phyloP scores from a whole-genome alignment of 768 basidiomycete species.

The Russula compacta region DNA sequence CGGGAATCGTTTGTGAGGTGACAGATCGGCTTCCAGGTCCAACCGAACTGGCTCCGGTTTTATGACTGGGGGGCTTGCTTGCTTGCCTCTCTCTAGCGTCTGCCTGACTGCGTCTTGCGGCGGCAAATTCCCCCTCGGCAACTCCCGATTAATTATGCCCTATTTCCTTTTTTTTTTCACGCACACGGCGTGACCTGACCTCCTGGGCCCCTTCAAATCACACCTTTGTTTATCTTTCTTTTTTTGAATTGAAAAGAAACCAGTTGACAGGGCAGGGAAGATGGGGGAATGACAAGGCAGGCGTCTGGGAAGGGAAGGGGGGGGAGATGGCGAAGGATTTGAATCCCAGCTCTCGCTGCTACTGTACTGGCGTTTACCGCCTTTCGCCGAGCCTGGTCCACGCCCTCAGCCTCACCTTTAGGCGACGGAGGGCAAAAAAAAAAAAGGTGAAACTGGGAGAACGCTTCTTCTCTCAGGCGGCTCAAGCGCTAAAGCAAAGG shows the following conservation, averaged over 20 bases:
- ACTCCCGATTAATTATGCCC: neutral
- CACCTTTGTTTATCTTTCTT: too few species aligned
- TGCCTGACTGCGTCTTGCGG: too few species aligned
- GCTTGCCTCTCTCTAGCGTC: too few species aligned
- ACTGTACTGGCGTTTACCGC: neutral
- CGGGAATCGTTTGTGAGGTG: neutral
- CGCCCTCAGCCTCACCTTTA: neutral
- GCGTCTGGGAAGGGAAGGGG: too few species aligned
- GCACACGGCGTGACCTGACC: neutral
- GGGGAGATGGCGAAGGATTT: too few species aligned
- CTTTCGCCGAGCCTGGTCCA: neutral
- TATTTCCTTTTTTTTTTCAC: too few species aligned
- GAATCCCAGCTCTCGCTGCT: neutral
- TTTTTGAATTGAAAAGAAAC: too few species aligned
- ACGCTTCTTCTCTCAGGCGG: too few species aligned
- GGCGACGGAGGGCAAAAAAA: neutral
- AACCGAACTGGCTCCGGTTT: conserved; percentile 6
- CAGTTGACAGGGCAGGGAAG: too few species aligned
- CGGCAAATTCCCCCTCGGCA: neutral
- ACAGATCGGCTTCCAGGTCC: conserved; percentile 4
- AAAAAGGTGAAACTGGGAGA: neutral
- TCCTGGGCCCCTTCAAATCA: neutral
- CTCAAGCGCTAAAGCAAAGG: too few species aligned
- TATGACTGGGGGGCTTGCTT: neutral
- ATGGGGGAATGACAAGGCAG: too few species aligned